Conservation (phyloP, 768 basidiomycete genomes). For the Austroboletus festivus region DNA sequence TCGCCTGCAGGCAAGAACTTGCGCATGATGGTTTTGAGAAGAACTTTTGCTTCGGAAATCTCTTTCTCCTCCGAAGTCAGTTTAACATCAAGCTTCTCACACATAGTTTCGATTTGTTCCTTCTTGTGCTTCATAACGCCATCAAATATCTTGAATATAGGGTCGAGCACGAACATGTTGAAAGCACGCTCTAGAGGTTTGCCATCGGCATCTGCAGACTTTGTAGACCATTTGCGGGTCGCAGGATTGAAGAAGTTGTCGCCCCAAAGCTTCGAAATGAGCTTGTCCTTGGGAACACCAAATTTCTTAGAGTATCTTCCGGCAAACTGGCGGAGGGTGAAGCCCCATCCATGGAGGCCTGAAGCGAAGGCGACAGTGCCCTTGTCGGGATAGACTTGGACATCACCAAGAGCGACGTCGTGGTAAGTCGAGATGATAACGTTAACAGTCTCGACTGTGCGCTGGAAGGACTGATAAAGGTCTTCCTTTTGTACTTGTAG, state of each 20-base stretch:
- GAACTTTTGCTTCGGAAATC: constrained; percentile 81
- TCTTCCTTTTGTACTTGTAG: constrained; percentile 96
- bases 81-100: constrained; percentile 95
- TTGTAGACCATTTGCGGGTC: constrained; percentile 95
- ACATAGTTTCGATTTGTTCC: constrained; percentile 75
- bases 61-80: constrained; percentile 87
- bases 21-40: constrained; percentile 98
- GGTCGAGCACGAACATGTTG: constrained; percentile 97
- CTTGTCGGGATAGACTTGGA: constrained; percentile 97
- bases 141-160: constrained; percentile 98
- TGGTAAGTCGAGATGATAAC: constrained; percentile 98
- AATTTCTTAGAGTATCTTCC: constrained; percentile 95
- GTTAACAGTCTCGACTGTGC: constrained; percentile 97
- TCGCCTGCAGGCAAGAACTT: constrained; percentile 99
- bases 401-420: constrained; percentile 91
- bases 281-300: constrained; percentile 97
- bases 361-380: constrained; percentile 99
- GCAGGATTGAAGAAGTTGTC: constrained; percentile 99
- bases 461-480: constrained; percentile 95
- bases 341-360: constrained; percentile 99
- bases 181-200: constrained; percentile 97
- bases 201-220: constrained; percentile 69
- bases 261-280: constrained; percentile 97
- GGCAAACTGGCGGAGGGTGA: constrained; percentile 98
- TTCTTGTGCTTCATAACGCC: constrained; percentile 99